Conservation (phyloP, 2,329 filamentous ascomycete genomes). For the Pestalotiopsis sp. region DNA sequence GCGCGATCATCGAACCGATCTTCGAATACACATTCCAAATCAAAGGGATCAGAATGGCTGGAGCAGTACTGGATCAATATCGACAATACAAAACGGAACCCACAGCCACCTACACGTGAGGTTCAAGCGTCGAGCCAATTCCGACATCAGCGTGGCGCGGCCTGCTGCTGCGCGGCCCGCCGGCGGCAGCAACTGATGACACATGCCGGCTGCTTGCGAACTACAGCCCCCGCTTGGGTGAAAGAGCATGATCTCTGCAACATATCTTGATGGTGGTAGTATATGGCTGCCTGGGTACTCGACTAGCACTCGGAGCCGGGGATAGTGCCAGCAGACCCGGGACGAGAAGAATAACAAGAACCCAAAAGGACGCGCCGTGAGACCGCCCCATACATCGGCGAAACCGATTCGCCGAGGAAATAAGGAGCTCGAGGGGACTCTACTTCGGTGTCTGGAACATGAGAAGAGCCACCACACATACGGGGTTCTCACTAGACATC, state of each 20-base stretch:
- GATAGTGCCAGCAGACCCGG: not conserved
- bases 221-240: not conserved
- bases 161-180: not conserved
- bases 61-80: not conserved
- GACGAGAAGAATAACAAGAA: not conserved
- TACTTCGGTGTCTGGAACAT: not conserved
- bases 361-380: not conserved
- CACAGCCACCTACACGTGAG: not conserved
- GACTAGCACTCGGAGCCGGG: not conserved
- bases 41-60: slow-evolving; percentile 4
- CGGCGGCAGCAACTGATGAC: not conserved
- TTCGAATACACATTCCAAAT: not conserved
- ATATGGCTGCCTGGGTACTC: not conserved
- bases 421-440: not conserved
- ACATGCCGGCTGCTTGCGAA: not conserved
- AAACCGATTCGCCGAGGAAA: not conserved
- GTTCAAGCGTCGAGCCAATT: not conserved
- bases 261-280: not conserved
- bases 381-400: not conserved
- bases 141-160: not conserved
- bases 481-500: not conserved
- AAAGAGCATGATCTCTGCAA: not conserved
- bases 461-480: not conserved
- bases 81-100: not conserved
- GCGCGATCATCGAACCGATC: not conserved